Conservation (phyloP, 108 stramenopile genomes). For the Cyclotella atomus region DNA sequence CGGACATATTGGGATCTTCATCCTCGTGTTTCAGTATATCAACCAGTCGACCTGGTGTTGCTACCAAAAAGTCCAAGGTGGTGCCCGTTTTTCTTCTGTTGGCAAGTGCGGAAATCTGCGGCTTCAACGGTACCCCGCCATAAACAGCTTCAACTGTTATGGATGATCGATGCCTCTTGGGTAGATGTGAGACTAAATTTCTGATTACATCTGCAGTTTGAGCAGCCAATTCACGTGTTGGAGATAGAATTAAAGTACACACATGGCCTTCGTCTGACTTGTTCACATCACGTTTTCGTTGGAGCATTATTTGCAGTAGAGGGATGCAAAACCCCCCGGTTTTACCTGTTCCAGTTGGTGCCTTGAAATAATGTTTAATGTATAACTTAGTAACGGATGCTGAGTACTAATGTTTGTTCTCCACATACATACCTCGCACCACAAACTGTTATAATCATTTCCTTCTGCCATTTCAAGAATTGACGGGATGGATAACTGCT, state of each 20-base stretch:
- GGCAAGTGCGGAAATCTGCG: constrained; percentile 63
- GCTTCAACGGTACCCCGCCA: constrained; percentile 70
- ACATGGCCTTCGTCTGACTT: constrained; percentile 31
- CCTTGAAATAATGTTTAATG: neutral
- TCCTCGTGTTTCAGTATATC: constrained; percentile 82
- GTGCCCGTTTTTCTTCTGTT: constrained; percentile 30
- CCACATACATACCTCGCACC: constrained; percentile 58
- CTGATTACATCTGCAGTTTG: constrained; percentile 78
- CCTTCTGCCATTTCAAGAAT: constrained; percentile 51
- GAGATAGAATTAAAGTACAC: constrained; percentile 81
- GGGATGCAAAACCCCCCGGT: constrained; percentile 92
- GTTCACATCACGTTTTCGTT: constrained; percentile 19
- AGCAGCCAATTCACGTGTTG: constrained; percentile 93
- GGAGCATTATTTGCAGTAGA: constrained; percentile 67
- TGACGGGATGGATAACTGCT: constrained; percentile 70
- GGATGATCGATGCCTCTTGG: constrained; percentile 28
- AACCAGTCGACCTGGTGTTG: constrained; percentile 95
- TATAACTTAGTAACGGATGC: neutral
- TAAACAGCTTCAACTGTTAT: constrained; percentile 52
- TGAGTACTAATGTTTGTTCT: constrained; percentile 44
- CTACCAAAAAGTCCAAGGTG: constrained; percentile 88
- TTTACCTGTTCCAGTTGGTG: constrained; percentile 80
- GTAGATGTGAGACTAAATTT: constrained; percentile 44
- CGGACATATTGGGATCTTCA: constrained; percentile 50
- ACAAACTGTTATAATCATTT: constrained; percentile 32